Evolutionary conservation across 768 basidiomycete species (phyloP), one percentile per base, ranked within the genome.

Genomic region (Goffeauzyma gilvescens): DNA sequence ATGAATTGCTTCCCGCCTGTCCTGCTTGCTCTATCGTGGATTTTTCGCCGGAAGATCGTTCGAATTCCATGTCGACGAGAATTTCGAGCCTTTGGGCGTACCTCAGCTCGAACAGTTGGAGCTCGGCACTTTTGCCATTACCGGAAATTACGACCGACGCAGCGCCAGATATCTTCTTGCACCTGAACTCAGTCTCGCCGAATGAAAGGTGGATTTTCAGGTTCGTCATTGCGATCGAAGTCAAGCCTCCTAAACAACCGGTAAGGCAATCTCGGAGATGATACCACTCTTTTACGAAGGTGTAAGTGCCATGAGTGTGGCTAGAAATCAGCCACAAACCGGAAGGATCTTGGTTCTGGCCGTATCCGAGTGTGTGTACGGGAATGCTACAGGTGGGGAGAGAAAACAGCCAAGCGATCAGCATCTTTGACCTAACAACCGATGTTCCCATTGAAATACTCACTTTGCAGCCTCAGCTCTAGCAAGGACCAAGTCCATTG

Each of bases 241-340:
- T 81, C 76, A 96, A 80, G 1, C 89, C 90, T 5, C 90, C 93
- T 13, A 96, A 72, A 57, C 85, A 86, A 4, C 93, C 93, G 5
- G 89, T 85, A 24, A 98, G 72, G 49, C 86, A 81, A 54, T 81
- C 78, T 18, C 83, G 77, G 23, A 96, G 75, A 62, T 95, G 84
- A 60, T 51, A 63, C 81, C 89, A 95, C 59, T 93, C 90, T 65
- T 82, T 83, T 48, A 95, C 86, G 36, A 93, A 98, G 4, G 89
- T 95, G 67, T 96, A 96, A 22, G 87, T 93, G 20, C 93, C 93
- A 50, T 76, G 76, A 2, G 93, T 95, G 62, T 96, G 87, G 63
- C 95, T 96, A 8, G 89, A 95, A 73, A 98, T 89, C 34, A 96
- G 76, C 93, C 93, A 96, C 25, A 98, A 73, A 6, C 87, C 90